Base-by-base conservation (phyloP, 2,329 filamentous ascomycete species). In the Colletotrichum agaves region DNA sequence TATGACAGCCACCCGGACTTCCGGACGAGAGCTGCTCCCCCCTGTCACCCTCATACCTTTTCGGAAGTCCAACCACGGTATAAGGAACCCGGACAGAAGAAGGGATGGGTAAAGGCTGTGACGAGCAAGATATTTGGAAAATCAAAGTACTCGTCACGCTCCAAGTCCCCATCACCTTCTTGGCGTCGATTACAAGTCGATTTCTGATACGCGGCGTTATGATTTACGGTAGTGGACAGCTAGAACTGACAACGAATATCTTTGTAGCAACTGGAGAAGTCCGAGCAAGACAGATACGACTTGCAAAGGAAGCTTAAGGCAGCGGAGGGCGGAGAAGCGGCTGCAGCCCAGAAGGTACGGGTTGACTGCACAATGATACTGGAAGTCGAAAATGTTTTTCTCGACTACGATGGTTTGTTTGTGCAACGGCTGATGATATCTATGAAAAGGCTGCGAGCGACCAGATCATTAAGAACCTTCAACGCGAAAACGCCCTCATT, bases 401-500 rank as follows among this genome's bases (percentile, higher is more conserved):
- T 35, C 49, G 27, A 7, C 49, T 15, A 12, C 31, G 12, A 2
- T 31, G 15, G 4, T 31, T n/a, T 55, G 41, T 12, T 21, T 13
- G 4, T 13, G 33, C 39, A 21, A 23, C 44, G 33, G 65, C 64
- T 37, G 35, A 50, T n/a, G 33, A 49, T 21, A 49, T 31, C 1
- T 47, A 15, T 37, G 41, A 61, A 52, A 73, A 88, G 83, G 83
- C 84, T 47, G 80, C 84, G 61, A 78, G 78, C 70, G 86, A 88
- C 52, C 81, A 86, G 74, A 80, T 83, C 57, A 86, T 92, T 74
- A 88, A 88, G 71, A 92, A 90, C 72, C 85, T 97, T 67, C 87
- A 91, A 76, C 88, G 91, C 72, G 93, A 97, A 78, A 93, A 93
- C 77, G 86, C 86, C 43, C 85, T 96, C 75, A 93, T 97, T 73